These are phyloP conservation scores for Nemania abortiva DNA, from an alignment of 2,329 filamentous ascomycete species.

Conservation along the genomic window DNA sequence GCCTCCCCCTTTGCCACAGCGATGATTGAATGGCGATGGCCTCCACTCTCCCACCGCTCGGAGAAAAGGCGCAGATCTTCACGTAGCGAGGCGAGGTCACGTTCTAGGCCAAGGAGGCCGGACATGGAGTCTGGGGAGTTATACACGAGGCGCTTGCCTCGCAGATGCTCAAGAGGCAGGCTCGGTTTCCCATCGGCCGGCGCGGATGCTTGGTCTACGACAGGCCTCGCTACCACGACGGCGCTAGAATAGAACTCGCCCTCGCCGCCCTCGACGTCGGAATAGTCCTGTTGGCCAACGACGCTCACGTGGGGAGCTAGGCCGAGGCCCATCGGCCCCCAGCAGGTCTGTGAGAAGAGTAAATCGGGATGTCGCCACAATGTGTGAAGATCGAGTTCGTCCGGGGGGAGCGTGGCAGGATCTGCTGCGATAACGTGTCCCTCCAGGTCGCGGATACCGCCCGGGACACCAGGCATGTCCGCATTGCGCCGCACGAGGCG, in stretches of 20 bases:
- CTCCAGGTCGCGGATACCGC: constrained; percentile 31
- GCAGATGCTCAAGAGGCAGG: constrained; percentile 21
- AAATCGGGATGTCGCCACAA: constrained; percentile 36
- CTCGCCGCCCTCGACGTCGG: constrained; percentile 29
- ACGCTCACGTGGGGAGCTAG: constrained; percentile 30
- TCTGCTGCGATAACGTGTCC: constrained; percentile 33
- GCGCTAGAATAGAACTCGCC: constrained; percentile 34
- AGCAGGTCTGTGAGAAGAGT: constrained; percentile 34
- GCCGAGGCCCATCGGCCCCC: constrained; percentile 35
- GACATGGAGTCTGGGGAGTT: constrained; percentile 38
- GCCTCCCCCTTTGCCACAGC: constrained; percentile 29
- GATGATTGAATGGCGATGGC: constrained; percentile 35
- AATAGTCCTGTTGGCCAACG: constrained; percentile 37
- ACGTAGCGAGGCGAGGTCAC: constrained; percentile 27
- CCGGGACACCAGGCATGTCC: constrained; percentile 35
- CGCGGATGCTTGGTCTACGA: constrained; percentile 3
- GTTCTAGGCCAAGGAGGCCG: constrained; percentile 26
- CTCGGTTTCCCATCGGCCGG: constrained; percentile 23
- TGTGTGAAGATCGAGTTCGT: constrained; percentile 33
- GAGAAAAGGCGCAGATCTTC: constrained; percentile 29
- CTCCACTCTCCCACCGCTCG: constrained; percentile 27
- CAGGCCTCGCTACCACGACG: constrained; percentile 26
- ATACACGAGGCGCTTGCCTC: constrained; percentile 35
- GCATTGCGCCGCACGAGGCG: constrained; percentile 34
- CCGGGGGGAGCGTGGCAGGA: constrained; percentile 34